Evolutionary conservation across 2,329 filamentous ascomycete genomes (phyloP).

Genomic region (Cladosporium colombiae): DNA sequence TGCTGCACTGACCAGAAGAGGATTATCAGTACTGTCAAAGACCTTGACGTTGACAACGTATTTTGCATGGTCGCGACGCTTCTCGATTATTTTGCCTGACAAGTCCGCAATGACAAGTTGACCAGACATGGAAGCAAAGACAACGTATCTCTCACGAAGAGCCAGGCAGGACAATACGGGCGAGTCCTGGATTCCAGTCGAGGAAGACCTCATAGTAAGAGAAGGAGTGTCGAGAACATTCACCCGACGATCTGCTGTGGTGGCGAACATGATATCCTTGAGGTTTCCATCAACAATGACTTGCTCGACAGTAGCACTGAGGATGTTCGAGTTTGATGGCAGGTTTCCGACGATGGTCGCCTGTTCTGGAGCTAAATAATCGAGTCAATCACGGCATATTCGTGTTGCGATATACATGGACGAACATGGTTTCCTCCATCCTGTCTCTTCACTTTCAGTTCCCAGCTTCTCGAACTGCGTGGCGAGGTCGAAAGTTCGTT

Average conservation of each 20-base stretch:
- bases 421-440: constrained; percentile 53
- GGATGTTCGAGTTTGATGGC: constrained; percentile 55
- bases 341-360: constrained; percentile 46
- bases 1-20: constrained; percentile 58
- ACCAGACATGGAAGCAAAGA: constrained; percentile 63
- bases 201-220: constrained; percentile 39
- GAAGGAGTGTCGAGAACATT: constrained; percentile 47
- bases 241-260: constrained; percentile 51
- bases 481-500: constrained; percentile 58
- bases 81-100: constrained; percentile 44
- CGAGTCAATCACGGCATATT: constrained; percentile 3
- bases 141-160: constrained; percentile 46
- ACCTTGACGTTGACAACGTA: constrained; percentile 57
- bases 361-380: constrained; percentile 45
- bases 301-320: constrained; percentile 44
- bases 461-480: constrained; percentile 58
- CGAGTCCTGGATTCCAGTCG: constrained; percentile 48
- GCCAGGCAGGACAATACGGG: constrained; percentile 56
- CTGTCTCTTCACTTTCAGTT: constrained; percentile 41
- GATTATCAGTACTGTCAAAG: constrained; percentile 33
- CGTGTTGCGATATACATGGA: constrained; percentile 16
- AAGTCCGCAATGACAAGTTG: constrained; percentile 53
- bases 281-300: constrained; percentile 12
- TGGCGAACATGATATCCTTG: constrained; percentile 41
- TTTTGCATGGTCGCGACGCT: constrained; percentile 59